phyloP scores from a whole-genome alignment of 2,329 filamentous ascomycete genomes.

The Lachnellula cervina region DNA sequence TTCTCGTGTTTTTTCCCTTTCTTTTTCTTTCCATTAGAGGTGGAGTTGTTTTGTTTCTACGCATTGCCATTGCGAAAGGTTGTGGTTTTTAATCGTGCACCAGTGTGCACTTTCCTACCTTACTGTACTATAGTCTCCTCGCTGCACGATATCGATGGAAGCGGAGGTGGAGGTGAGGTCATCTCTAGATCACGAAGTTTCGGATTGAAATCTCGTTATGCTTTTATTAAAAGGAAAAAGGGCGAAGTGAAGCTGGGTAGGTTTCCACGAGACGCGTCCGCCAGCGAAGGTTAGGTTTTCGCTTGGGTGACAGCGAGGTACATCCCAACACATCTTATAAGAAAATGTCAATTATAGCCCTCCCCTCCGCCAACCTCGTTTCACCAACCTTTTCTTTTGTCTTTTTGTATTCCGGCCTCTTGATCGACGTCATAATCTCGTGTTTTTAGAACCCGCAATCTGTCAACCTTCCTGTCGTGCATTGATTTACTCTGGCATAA shows the following conservation, averaged over 20 bases:
- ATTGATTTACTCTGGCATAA: conserved; percentile 20
- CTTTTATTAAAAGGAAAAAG: neutral
- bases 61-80: neutral
- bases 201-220: neutral
- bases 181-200: neutral
- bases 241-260: neutral
- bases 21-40: too few relatives aligned
- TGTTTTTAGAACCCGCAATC: conserved; percentile 7
- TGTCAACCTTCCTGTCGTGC: conserved; percentile 12
- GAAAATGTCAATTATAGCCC: neutral
- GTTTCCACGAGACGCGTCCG: neutral
- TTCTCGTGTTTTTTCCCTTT: too few relatives aligned
- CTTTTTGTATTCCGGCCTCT: conserved; percentile 2
- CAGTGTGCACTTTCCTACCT: neutral
- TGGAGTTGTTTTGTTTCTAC: neutral
- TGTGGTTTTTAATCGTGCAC: neutral
- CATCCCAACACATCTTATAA: conserved; percentile 9
- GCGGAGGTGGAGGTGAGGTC: neutral
- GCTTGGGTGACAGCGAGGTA: conserved; percentile 10
- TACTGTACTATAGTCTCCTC: neutral
- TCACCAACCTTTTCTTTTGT: conserved; percentile 8
- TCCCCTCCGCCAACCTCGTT: conserved; percentile 1
- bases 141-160: neutral
- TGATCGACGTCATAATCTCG: conserved; percentile 11
- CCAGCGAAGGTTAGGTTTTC: too few relatives aligned